phyloP scores from a whole-genome alignment of 2,329 filamentous ascomycete genomes.

The Aquanectria penicillioides region DNA sequence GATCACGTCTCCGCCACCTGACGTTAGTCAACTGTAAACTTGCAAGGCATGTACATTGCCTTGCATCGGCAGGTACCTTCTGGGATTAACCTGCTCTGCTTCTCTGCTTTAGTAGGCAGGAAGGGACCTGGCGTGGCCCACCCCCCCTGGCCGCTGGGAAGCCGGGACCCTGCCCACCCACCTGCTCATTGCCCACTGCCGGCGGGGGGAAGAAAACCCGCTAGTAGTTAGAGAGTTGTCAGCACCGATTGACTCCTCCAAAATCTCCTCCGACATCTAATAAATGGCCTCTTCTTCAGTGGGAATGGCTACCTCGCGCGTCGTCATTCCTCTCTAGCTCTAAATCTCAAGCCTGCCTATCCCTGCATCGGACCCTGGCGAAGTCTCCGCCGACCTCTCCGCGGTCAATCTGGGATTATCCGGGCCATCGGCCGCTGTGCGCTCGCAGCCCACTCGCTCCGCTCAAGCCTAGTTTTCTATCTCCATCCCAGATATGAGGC shows the following conservation, averaged over 20 bases:
- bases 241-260: not conserved
- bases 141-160: no score
- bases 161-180: no score
- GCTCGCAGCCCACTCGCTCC: not conserved
- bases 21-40: no score
- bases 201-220: slow-evolving; percentile 13
- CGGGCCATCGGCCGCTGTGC: slow-evolving; percentile 5
- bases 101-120: no score
- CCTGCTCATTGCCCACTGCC: no score
- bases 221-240: slow-evolving; percentile 6
- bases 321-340: not conserved
- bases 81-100: no score
- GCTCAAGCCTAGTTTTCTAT: not conserved
- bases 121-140: no score
- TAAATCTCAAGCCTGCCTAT: not conserved
- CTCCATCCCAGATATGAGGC: not conserved
- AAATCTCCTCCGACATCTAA: slow-evolving; percentile 8
- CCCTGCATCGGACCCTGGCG: not conserved
- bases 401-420: not conserved
- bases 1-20: no score
- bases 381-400: not conserved
- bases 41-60: no score
- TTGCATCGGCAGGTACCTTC: no score
- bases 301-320: not conserved
- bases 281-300: not conserved